Conservation (phyloP, 2,329 filamentous ascomycete genomes). For the Cadophora malorum region DNA sequence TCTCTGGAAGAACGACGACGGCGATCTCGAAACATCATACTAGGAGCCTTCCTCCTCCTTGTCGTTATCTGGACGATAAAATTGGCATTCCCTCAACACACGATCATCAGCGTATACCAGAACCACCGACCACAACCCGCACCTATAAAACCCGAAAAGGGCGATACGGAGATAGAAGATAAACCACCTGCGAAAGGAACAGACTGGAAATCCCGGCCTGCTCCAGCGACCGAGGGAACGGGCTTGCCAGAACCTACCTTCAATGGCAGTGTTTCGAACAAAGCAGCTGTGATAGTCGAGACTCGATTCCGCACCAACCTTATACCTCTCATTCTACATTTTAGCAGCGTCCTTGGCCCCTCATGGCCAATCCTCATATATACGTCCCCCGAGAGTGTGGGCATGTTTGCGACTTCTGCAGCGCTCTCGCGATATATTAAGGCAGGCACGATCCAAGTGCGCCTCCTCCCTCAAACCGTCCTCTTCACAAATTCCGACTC, state of each 20-base stretch:
- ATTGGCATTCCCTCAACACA: constrained; percentile 36
- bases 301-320: constrained; percentile 46
- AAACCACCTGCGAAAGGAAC: constrained; percentile 11
- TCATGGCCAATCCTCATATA: constrained; percentile 54
- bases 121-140: constrained; percentile 17
- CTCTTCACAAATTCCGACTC: constrained; percentile 45
- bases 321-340: constrained; percentile 50
- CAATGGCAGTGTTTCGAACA: constrained; percentile 39
- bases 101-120: constrained; percentile 33
- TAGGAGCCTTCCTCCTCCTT: constrained; percentile 37
- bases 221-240: background rate
- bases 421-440: constrained; percentile 48
- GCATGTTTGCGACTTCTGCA: constrained; percentile 44
- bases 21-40: constrained; percentile 37
- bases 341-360: constrained; percentile 50
- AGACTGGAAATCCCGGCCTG: constrained; percentile 18
- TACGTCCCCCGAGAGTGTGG: constrained; percentile 45
- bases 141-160: constrained; percentile 4
- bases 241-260: constrained; percentile 27
- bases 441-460: constrained; percentile 47
- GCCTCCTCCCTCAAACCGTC: constrained; percentile 47
- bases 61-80: constrained; percentile 40
- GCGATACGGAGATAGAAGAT: background rate
- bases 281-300: constrained; percentile 49
- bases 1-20: constrained; percentile 38